phyloP scores from a whole-genome alignment of 441 rosid species.

The Adansonia grandidieri region DNA sequence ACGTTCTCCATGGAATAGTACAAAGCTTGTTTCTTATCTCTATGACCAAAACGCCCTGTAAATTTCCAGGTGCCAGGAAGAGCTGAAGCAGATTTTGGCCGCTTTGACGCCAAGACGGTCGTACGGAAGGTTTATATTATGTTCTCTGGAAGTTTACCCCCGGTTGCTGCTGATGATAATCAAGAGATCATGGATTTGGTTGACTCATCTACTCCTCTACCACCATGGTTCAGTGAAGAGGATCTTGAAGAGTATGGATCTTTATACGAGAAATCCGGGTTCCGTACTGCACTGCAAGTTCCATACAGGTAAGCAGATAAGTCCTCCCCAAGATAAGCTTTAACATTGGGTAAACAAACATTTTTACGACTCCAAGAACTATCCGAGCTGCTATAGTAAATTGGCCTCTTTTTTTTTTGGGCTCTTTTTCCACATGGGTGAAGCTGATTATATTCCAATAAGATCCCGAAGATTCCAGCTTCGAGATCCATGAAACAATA shows the following conservation, averaged over 20 bases:
- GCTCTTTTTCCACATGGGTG: not conserved
- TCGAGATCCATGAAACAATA: constrained; percentile 2
- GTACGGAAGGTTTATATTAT: constrained; percentile 48
- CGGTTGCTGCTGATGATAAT: constrained; percentile 49
- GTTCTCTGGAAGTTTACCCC: constrained; percentile 50
- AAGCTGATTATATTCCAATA: not conserved
- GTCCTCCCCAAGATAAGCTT: not conserved
- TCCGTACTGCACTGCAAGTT: constrained; percentile 53
- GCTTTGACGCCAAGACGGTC: constrained; percentile 56
- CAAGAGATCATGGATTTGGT: constrained; percentile 66
- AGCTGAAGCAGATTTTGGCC: constrained; percentile 65
- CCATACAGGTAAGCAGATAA: constrained; percentile 54
- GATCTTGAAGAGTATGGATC: constrained; percentile 51
- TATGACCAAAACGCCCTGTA: not conserved
- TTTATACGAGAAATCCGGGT: constrained; percentile 55
- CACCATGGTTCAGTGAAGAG: constrained; percentile 54
- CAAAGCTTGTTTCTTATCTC: not conserved
- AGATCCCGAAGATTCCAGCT: not conserved
- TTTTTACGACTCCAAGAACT: not conserved
- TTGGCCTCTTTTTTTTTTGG: too few species aligned
- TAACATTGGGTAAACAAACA: not conserved
- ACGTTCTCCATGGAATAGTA: not conserved
- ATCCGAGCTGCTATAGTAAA: not conserved
- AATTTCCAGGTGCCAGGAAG: constrained; percentile 41
- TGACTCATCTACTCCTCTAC: constrained; percentile 52